Conservation (phyloP, 352 stramenopile species). For the Phytophthora palmivora region DNA sequence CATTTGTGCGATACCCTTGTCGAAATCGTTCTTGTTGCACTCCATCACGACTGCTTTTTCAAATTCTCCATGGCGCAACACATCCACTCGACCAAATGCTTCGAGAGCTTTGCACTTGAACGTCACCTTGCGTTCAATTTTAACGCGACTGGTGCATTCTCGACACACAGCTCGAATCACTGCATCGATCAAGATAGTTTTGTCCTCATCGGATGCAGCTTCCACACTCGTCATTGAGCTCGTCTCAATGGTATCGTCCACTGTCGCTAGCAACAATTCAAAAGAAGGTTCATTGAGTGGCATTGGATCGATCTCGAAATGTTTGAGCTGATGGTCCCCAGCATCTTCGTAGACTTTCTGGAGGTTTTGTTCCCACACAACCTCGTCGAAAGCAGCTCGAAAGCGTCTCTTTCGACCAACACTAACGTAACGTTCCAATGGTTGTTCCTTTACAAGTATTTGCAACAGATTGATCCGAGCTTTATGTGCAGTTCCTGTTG, state of each 20-base stretch:
- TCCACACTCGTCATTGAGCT: slow-evolving; percentile 15
- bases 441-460: slow-evolving; percentile 21
- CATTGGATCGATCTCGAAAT: slow-evolving; percentile 24
- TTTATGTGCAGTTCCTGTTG: slow-evolving; percentile 11
- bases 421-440: not conserved
- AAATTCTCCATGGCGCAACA: slow-evolving; percentile 4
- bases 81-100: slow-evolving; percentile 8
- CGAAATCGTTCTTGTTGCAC: slow-evolving; percentile 19
- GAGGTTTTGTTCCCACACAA: slow-evolving; percentile 20
- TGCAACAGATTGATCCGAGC: slow-evolving; percentile 16
- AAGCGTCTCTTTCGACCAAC: slow-evolving; percentile 23
- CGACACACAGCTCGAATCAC: slow-evolving; percentile 16
- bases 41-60: slow-evolving; percentile 21
- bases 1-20: slow-evolving; percentile 17
- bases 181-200: slow-evolving; percentile 16
- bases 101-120: slow-evolving; percentile 23
- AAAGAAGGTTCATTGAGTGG: slow-evolving; percentile 17
- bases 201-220: slow-evolving; percentile 11
- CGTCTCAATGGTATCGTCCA: slow-evolving; percentile 21
- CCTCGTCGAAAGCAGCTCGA: slow-evolving; percentile 20
- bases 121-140: slow-evolving; percentile 14
- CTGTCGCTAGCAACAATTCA: slow-evolving; percentile 9
- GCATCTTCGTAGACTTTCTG: slow-evolving; percentile 11
- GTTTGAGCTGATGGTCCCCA: slow-evolving; percentile 3
- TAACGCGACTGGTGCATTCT: slow-evolving; percentile 19